phyloP scores from a whole-genome alignment of 345 rosid species.

The Combretum micranthum region DNA sequence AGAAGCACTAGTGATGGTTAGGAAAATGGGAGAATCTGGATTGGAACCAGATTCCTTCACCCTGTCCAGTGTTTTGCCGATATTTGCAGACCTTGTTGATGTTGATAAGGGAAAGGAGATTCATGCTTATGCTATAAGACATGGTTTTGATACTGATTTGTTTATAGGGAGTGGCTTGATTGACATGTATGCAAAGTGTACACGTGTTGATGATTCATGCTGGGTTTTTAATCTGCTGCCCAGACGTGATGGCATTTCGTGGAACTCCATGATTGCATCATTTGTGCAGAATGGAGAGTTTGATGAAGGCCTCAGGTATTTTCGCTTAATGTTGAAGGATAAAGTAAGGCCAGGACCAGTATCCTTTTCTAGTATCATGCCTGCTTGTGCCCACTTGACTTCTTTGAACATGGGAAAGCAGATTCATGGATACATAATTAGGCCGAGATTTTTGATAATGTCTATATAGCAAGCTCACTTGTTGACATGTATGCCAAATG shows the following conservation, averaged over 20 bases:
- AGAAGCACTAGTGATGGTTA: constrained; percentile 59
- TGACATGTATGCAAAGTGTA: constrained; percentile 78
- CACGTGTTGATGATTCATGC: constrained; percentile 39
- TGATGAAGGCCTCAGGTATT: constrained; percentile 52
- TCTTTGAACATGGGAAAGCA: constrained; percentile 71
- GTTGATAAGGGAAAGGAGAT: constrained; percentile 67
- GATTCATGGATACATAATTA: constrained; percentile 62
- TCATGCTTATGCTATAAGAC: constrained; percentile 70
- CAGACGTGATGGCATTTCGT: constrained; percentile 49
- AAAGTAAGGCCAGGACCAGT: constrained; percentile 48
- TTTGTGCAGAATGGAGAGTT: constrained; percentile 67
- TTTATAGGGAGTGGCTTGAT: constrained; percentile 67
- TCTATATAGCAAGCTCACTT: constrained; percentile 67
- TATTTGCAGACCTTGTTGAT: constrained; percentile 59
- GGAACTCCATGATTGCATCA: constrained; percentile 74
- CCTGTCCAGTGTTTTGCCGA: constrained; percentile 68
- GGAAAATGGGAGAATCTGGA: constrained; percentile 46
- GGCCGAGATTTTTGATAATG: constrained; percentile 45
- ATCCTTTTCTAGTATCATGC: constrained; percentile 74
- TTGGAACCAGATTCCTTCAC: constrained; percentile 75
- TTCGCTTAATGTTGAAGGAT: constrained; percentile 51
- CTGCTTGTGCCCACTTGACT: constrained; percentile 76
- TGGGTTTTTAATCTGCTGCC: constrained; percentile 39
- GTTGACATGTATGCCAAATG: constrained; percentile 93
- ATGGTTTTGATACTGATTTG: constrained; percentile 39